Conservation (phyloP, 2,329 filamentous ascomycete species). For the Pseudocercospora fuligena region DNA sequence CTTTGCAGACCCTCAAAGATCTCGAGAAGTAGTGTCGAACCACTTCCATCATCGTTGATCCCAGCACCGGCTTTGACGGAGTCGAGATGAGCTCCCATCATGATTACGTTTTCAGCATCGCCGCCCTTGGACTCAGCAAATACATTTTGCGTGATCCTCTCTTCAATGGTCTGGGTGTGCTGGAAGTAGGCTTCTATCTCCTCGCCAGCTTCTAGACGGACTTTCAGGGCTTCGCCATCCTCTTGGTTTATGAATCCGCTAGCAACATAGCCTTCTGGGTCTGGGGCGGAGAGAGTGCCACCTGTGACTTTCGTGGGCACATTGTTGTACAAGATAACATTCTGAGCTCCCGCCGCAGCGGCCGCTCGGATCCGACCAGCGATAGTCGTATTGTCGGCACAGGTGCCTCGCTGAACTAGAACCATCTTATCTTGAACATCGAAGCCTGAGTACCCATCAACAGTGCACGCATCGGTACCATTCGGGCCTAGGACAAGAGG, state of each 20-base stretch:
- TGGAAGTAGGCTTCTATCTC: not conserved
- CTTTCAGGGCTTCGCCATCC: not conserved
- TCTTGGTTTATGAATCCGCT: not conserved
- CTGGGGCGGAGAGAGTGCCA: not conserved
- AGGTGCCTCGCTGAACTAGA: not conserved
- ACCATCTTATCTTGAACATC: not conserved
- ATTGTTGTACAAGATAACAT: not conserved
- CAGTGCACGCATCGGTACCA: not conserved
- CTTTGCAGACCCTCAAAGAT: not conserved
- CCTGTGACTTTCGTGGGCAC: not conserved
- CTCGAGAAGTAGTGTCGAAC: not conserved
- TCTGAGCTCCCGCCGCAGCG: not conserved
- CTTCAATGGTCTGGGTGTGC: not conserved
- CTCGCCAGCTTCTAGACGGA: not conserved
- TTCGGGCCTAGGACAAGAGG: not conserved
- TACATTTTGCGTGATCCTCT: not conserved
- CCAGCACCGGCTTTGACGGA: not conserved
- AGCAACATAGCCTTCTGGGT: not conserved
- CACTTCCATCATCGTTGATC: not conserved
- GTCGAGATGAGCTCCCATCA: not conserved
- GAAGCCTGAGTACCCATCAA: not conserved
- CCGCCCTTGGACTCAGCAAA: not conserved
- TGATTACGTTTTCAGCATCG: not conserved
- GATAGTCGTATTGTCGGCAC: not conserved
- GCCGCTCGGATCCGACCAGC: not conserved